Evolutionary conservation across 2,329 filamentous ascomycete genomes (phyloP).

Genomic region (Fragosphaeria purpurea): DNA sequence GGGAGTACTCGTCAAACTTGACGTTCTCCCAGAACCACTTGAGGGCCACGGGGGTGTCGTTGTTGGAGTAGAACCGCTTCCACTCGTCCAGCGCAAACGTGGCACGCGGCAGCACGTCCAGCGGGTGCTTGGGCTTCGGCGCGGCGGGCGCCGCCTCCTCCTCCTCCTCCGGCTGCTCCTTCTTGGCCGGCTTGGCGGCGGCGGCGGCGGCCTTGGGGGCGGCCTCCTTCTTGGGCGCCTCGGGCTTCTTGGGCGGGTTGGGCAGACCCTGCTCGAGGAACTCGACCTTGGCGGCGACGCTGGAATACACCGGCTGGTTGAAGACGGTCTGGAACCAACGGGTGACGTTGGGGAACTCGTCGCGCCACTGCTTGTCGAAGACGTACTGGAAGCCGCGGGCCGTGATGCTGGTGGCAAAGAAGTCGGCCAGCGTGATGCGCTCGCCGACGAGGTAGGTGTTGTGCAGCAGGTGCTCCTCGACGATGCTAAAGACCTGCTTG

Average conservation of each 20-base stretch:
- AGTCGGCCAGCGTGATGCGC: conserved; percentile 91
- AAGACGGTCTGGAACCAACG: conserved; percentile 93
- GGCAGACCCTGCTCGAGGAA: conserved; percentile 72
- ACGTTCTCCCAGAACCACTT: conserved; percentile 98
- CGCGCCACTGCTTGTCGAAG: conserved; percentile 84
- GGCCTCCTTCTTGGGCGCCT: conserved; percentile 36
- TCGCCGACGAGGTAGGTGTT: conserved; percentile 98
- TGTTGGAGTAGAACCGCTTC: conserved; percentile 99
- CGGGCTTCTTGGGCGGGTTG: conserved; percentile 67
- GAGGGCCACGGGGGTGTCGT: conserved; percentile 72
- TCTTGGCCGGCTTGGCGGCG: conserved; percentile 32
- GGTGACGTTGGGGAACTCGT: conserved; percentile 70
- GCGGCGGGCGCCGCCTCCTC: conserved; percentile 38
- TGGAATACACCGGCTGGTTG: conserved; percentile 86
- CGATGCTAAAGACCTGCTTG: conserved; percentile 56
- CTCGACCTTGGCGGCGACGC: conserved; percentile 63
- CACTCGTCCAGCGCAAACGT: conserved; percentile 85
- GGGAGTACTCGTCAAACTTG: conserved; percentile 88
- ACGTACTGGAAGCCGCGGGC: conserved; percentile 86
- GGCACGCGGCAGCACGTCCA: conserved; percentile 72
- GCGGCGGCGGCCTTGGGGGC: conserved; percentile 23
- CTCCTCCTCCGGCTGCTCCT: conserved; percentile 37
- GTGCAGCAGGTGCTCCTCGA: conserved; percentile 80
- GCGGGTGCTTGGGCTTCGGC: conserved; percentile 94
- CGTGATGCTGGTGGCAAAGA: conserved; percentile 72